Percentiles rank a stretch among this genome's conserved stretches.
Evolutionary conservation across 257 asterid genomes (phyloP).

Genomic region (Scutellaria galericulata): DNA sequence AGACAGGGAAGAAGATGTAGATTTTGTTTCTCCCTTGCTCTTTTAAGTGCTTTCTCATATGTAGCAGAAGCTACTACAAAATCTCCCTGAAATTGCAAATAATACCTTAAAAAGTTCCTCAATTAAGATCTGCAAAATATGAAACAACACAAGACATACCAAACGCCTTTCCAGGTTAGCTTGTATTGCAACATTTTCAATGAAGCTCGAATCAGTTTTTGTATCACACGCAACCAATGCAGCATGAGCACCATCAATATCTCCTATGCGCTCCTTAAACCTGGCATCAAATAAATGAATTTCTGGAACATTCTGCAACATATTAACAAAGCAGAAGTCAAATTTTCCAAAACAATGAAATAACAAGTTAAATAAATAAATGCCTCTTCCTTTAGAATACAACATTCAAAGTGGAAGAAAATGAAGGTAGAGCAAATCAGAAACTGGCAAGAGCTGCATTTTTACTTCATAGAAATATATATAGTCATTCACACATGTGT

Average conservation of each 20-base stretch:
- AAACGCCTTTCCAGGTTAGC: slow-evolving; percentile 90
- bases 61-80: slow-evolving; percentile 63
- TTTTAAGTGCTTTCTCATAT: slow-evolving; percentile 65
- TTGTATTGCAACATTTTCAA: slow-evolving; percentile 52
- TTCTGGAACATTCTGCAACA: slow-evolving; percentile 69
- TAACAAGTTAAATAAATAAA: background rate
- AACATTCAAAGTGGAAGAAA: background rate
- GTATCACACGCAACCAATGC: slow-evolving; percentile 55
- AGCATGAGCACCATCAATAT: slow-evolving; percentile 64
- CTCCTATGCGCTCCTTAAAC: slow-evolving; percentile 84
- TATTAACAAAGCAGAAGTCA: slow-evolving; percentile 32
- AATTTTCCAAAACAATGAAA: slow-evolving; percentile 23
- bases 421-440: slow-evolving; percentile 15
- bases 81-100: slow-evolving; percentile 73
- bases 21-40: slow-evolving; percentile 60
- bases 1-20: slow-evolving; percentile 61
- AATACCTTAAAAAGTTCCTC: slow-evolving; percentile 30
- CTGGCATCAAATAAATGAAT: slow-evolving; percentile 81
- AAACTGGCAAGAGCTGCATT: slow-evolving; percentile 7
- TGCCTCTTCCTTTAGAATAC: slow-evolving; percentile 4
- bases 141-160: slow-evolving; percentile 51
- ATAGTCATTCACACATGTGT: background rate
- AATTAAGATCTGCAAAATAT: slow-evolving; percentile 30
- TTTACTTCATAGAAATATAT: slow-evolving; percentile 1
- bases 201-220: slow-evolving; percentile 58